These are phyloP conservation scores for Incumbomyces delicatus DNA, from an alignment of 2,329 filamentous ascomycete genomes.

Conservation along the genomic window DNA sequence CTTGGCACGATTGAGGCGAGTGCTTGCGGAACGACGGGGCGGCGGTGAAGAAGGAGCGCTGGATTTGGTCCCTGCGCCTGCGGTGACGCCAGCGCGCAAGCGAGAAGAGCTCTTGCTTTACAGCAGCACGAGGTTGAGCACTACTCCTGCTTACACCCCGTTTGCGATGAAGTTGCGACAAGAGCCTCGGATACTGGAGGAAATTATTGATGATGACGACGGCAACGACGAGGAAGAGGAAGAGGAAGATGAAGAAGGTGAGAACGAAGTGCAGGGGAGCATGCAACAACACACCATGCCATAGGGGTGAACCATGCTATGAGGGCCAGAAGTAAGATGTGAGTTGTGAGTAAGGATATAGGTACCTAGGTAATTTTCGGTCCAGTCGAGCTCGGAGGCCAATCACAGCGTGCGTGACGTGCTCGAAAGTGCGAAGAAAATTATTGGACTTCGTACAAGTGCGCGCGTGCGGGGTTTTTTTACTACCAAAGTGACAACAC, in stretches of 20 bases:
- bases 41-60: slow-evolving; percentile 4
- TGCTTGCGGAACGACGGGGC: background rate
- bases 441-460: no score
- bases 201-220: slow-evolving; percentile 4
- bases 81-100: slow-evolving; percentile 4
- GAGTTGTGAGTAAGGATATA: no score
- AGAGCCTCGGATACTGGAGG: background rate
- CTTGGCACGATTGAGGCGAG: background rate
- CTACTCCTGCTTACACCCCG: slow-evolving; percentile 10
- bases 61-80: background rate
- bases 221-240: background rate
- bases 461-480: no score
- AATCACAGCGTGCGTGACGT: no score
- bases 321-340: no score
- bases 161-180: slow-evolving; percentile 2
- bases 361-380: no score
- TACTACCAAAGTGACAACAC: no score
- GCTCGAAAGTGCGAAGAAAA: no score
- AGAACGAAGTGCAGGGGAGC: background rate
- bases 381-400: no score
- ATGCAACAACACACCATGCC: no score
- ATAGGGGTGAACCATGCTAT: no score
- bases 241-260: background rate
- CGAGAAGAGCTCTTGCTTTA: slow-evolving; percentile 5
- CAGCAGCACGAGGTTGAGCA: slow-evolving; percentile 7